Base-by-base conservation (phyloP, 129 eudicot species). In the Saposhnikovia divaricata region DNA sequence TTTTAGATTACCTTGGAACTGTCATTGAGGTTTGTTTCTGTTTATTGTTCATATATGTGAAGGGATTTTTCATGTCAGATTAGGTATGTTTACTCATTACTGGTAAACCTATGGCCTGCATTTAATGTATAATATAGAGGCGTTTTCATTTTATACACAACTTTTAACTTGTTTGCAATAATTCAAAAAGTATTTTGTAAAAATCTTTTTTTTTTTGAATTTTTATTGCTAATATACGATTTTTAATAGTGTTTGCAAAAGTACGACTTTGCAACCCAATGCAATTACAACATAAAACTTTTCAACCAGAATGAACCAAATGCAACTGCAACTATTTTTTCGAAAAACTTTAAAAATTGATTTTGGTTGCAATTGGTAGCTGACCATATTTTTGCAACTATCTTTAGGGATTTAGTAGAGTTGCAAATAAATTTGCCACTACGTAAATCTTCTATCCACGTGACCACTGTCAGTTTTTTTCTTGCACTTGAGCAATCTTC, bases 1-100 rank as follows among this genome's bases (percentile, higher is more conserved):
- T 95, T 80, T 84, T 90, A 82, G 99, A 95, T 79, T 95, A 95
- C 89, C 80, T 95, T 75, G 96, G 88, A 87, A 95, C 97, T 44
- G 86, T 94, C 70, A 83, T 91, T 63, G 97, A 94, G 97, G 98
- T 94, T 79, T 81, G 69, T 45, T 65, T 43, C 47, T 71, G 51
- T 59, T 59, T 7, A 59, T n/a, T 72, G 72, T 69, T 40, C 43
- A 28, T 48, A 39, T 70, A 23, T 72, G 9, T 59, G 37, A 39
- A 76, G 2, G 23, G 48, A 9, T 43, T 23, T 2, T 42, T 21
- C 8, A 37, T 72, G 45, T 42, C 43, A 16, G 74, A 31, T 65
- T 16, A 71, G 46, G 15, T 34, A 4, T 34, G 5, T 68, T 68
- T 68, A 34, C 37, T 34, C 37, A 34, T 34, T 34, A 31, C 73